These are phyloP conservation scores for Pythium aphanidermatum DNA, from an alignment of 352 stramenopile species.

Conservation along the genomic window DNA sequence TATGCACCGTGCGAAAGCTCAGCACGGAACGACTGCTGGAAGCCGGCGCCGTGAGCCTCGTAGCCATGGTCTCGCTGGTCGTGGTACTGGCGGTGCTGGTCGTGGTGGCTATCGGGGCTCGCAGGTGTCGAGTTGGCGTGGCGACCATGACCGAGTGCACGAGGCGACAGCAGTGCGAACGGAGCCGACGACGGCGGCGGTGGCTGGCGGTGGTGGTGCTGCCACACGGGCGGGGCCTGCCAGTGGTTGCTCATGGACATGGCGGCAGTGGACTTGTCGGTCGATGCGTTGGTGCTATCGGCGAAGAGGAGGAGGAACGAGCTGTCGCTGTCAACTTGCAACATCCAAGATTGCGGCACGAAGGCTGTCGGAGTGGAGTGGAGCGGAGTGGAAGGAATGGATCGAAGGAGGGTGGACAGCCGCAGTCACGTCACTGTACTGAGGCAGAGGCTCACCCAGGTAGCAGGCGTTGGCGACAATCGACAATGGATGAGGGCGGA, in stretches of 20 bases:
- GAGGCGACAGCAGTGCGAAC: slow-evolving; percentile 3
- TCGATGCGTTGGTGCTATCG: slow-evolving; percentile 8
- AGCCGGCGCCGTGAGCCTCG: not conserved
- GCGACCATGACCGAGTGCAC: slow-evolving; percentile 2
- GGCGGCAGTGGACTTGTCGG: slow-evolving; percentile 4
- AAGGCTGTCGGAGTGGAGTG: not conserved
- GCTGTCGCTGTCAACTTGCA: slow-evolving; percentile 20
- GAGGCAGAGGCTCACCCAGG: not conserved
- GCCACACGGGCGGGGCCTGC: slow-evolving; percentile 11
- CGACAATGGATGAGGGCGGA: not conserved
- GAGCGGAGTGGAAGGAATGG: not conserved
- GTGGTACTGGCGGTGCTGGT: slow-evolving; percentile 2
- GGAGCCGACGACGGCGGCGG: slow-evolving; percentile 5
- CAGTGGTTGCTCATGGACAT: slow-evolving; percentile 16
- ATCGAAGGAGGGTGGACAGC: slow-evolving; percentile 1
- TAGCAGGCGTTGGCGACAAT: not conserved
- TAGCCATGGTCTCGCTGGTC: slow-evolving; percentile 4
- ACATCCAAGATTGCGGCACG: slow-evolving; percentile 20
- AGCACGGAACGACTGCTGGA: slow-evolving; percentile 1
- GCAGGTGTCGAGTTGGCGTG: slow-evolving; percentile 2
- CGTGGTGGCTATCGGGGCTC: too few species aligned
- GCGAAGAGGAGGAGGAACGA: slow-evolving; percentile 16
- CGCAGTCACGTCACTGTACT: not conserved
- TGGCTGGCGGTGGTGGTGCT: slow-evolving; percentile 9
- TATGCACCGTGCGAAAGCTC: slow-evolving; percentile 1